Percentiles rank a stretch among this genome's conserved stretches.
Evolutionary conservation across 441 rosid genomes (phyloP).

Genomic region (Hura crepitans): DNA sequence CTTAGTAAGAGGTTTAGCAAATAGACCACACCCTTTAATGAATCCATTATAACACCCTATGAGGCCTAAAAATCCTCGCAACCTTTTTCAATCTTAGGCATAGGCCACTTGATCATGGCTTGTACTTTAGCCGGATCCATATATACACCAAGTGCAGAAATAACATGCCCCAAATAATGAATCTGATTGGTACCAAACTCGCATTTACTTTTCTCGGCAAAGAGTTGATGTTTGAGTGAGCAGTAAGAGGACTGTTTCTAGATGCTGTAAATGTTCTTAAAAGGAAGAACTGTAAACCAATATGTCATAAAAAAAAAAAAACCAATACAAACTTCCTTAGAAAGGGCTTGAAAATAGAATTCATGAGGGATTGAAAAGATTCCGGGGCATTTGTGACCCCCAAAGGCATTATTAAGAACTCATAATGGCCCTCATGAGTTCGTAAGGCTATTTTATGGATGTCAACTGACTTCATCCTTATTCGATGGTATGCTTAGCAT

Average conservation of each 20-base stretch:
- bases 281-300: too few relatives aligned
- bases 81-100: background rate
- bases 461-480: background rate
- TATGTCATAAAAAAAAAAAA: background rate
- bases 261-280: background rate
- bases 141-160: too few relatives aligned
- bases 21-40: background rate
- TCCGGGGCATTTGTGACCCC: background rate
- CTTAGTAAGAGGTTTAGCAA: background rate
- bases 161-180: background rate
- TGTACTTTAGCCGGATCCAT: background rate
- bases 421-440: background rate
- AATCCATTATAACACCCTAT: background rate
- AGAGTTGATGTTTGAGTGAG: background rate
- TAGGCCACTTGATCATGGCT: background rate
- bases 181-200: background rate
- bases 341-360: background rate
- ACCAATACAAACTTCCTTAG: background rate
- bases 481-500: background rate
- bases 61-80: background rate
- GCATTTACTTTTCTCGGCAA: background rate
- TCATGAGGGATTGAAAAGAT: background rate
- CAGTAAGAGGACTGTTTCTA: accelerated
- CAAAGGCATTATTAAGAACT: background rate
- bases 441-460: background rate